A percentile compares a stretch with the other conserved stretches of the same genome.
These are phyloP conservation scores for Paecilomyces fulvus DNA, from an alignment of 2,329 filamentous ascomycete species.

Conservation along the genomic window DNA sequence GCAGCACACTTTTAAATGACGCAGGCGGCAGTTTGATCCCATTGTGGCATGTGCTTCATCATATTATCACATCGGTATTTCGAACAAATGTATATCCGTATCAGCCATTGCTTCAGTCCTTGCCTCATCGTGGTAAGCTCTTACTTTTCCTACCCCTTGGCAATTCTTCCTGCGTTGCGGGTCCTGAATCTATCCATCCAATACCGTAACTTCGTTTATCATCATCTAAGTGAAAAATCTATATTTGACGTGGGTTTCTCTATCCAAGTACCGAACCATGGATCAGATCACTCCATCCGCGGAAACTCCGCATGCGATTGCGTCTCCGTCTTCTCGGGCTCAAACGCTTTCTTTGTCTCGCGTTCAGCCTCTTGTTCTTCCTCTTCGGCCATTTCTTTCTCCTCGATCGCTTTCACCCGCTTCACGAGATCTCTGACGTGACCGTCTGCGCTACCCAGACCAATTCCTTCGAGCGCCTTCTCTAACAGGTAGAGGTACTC, in stretches of 20 bases:
- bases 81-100: not conserved
- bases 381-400: slow-evolving; percentile 14
- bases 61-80: not conserved
- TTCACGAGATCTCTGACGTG: slow-evolving; percentile 77
- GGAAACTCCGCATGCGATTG: not conserved
- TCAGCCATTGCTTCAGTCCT: not conserved
- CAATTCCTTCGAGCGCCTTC: slow-evolving; percentile 61
- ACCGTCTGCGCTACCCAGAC: slow-evolving; percentile 67
- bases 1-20: not conserved
- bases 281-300: not conserved
- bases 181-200: not conserved
- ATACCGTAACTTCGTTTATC: not conserved
- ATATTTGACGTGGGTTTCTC: not conserved
- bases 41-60: too few species aligned
- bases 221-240: not conserved
- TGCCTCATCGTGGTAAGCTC: not conserved
- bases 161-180: not conserved
- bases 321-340: slow-evolving; percentile 1
- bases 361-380: slow-evolving; percentile 25
- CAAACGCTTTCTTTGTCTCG: slow-evolving; percentile 15
- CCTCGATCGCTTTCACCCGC: slow-evolving; percentile 59
- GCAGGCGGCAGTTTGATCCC: not conserved
- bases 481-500: slow-evolving; percentile 85
- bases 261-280: not conserved
- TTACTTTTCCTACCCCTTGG: not conserved